Percentiles rank a stretch among this genome's conserved stretches.
Conservation (phyloP, 371 early-diverging fungal species). For the Rhizopus arrhizus region DNA sequence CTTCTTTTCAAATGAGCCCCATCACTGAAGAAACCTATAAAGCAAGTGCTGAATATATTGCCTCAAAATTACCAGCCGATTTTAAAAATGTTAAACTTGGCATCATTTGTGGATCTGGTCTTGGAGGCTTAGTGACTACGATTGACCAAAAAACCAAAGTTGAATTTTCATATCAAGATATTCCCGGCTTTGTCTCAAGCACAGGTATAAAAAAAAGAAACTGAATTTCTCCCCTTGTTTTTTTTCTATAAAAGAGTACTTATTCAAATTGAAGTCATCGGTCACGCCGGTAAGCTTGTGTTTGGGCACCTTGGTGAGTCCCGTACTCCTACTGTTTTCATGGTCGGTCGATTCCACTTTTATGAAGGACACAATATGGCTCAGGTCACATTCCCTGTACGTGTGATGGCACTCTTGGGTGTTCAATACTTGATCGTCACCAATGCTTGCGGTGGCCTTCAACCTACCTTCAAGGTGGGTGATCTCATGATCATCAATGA, state of each 20-base stretch:
- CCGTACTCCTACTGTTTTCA: constrained; percentile 71
- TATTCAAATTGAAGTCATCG: constrained; percentile 58
- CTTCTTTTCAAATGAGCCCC: constrained; percentile 9
- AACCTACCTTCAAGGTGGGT: constrained; percentile 78
- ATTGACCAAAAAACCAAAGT: constrained; percentile 63
- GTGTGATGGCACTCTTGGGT: constrained; percentile 85
- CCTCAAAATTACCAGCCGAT: constrained; percentile 32
- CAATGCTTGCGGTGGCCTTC: constrained; percentile 93
- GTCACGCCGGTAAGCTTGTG: constrained; percentile 91
- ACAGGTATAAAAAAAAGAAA: constrained; percentile 64
- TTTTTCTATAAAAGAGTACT: too few species aligned
- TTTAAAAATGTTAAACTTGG: constrained; percentile 63
- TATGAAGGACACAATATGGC: constrained; percentile 83
- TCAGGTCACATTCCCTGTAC: constrained; percentile 85
- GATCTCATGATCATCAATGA: constrained; percentile 89
- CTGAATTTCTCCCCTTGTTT: too few species aligned
- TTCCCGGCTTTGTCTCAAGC: constrained; percentile 85
- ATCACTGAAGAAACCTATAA: constrained; percentile 37
- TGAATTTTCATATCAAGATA: constrained; percentile 77
- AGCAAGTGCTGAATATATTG: constrained; percentile 30
- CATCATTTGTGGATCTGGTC: constrained; percentile 92
- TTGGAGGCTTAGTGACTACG: constrained; percentile 82
- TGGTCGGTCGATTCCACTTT: constrained; percentile 89
- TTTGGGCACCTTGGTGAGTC: constrained; percentile 83
- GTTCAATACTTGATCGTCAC: constrained; percentile 82